Conservation (phyloP, 208 protist genomes). For the Acanthamoeba triangularis region DNA sequence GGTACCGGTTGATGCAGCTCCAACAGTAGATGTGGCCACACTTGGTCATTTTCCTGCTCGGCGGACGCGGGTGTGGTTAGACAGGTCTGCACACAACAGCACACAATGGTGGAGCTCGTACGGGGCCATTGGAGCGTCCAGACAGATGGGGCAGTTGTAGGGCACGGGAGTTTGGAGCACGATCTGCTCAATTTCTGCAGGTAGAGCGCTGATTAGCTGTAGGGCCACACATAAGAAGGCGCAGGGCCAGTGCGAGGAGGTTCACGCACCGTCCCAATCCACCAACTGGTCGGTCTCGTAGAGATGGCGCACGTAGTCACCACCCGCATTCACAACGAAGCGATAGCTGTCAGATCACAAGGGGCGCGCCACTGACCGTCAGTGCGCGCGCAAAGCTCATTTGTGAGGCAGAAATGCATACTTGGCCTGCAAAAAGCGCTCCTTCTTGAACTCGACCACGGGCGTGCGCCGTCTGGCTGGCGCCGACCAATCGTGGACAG, state of each 20-base stretch:
- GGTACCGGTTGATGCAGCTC: slow-evolving; percentile 38
- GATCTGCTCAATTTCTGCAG: slow-evolving; percentile 72
- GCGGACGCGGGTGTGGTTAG: background rate
- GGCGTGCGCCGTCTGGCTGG: background rate
- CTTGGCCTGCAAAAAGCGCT: slow-evolving; percentile 73
- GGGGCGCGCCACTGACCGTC: too few species aligned
- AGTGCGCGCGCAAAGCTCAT: background rate
- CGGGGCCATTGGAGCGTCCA: slow-evolving; percentile 53
- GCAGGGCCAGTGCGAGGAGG: background rate
- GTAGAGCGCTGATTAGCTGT: background rate
- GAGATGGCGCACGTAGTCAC: slow-evolving; percentile 48
- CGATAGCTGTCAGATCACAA: slow-evolving; percentile 4
- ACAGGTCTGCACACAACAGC: background rate
- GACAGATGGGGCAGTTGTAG: slow-evolving; percentile 73
- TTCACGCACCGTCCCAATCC: slow-evolving; percentile 42
- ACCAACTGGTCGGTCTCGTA: slow-evolving; percentile 67
- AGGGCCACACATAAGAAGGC: background rate
- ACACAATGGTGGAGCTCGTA: background rate
- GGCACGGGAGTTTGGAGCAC: slow-evolving; percentile 21
- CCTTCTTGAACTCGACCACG: slow-evolving; percentile 65
- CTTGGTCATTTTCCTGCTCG: slow-evolving; percentile 60
- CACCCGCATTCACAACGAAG: slow-evolving; percentile 54
- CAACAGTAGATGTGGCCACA: slow-evolving; percentile 71
- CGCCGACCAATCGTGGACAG: background rate
- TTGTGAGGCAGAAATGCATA: background rate